Conservation (phyloP, 129 eudicot species). For the Scalesia atractyloides region DNA sequence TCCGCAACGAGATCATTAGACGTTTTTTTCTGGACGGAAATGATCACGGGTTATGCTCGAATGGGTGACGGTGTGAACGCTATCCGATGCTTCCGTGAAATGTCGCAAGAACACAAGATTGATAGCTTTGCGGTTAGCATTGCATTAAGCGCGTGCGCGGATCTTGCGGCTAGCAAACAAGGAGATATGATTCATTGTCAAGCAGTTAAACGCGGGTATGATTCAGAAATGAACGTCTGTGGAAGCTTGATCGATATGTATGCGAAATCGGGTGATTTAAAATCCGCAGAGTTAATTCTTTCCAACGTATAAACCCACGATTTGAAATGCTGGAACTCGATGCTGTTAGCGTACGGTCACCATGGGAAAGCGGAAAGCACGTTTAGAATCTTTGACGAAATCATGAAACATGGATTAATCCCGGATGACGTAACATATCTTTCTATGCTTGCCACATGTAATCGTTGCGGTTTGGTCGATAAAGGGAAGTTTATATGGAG, state of each 20-base stretch:
- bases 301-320: constrained; percentile 43
- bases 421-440: constrained; percentile 75
- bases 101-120: constrained; percentile 52
- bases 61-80: constrained; percentile 62
- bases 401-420: constrained; percentile 41
- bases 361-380: constrained; percentile 75
- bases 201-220: constrained; percentile 59
- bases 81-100: constrained; percentile 47
- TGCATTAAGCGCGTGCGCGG: constrained; percentile 79
- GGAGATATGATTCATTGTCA: constrained; percentile 77
- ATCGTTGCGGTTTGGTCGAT: constrained; percentile 69
- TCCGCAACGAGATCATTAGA: constrained; percentile 60
- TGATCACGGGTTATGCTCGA: constrained; percentile 74
- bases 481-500: constrained; percentile 64
- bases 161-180: constrained; percentile 59
- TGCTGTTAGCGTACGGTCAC: constrained; percentile 72
- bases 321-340: constrained; percentile 78
- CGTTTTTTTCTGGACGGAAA: constrained; percentile 81
- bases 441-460: constrained; percentile 71
- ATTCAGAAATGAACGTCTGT: constrained; percentile 51
- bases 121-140: constrained; percentile 70
- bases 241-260: constrained; percentile 84
- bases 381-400: constrained; percentile 47
- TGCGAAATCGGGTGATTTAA: constrained; percentile 62
- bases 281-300: constrained; percentile 52